Evolutionary conservation across 2,329 filamentous ascomycete species (phyloP).

Genomic region (Fonsecaea erecta): DNA sequence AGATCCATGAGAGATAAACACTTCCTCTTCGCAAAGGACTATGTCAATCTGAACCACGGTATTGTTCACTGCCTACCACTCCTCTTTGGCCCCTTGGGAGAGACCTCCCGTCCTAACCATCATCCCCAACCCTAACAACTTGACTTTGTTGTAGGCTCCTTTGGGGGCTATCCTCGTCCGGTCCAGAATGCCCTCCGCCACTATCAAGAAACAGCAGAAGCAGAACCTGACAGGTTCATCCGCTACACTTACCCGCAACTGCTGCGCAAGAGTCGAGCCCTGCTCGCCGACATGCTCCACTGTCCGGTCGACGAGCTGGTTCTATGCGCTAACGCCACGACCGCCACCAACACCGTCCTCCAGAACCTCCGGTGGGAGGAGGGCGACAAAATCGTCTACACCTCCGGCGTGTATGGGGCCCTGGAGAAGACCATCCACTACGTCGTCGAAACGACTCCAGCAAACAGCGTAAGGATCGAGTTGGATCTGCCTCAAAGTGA

Average conservation of each 20-base stretch:
- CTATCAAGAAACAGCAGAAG: constrained; percentile 70
- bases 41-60: constrained; percentile 78
- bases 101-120: neutral
- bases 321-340: constrained; percentile 77
- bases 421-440: constrained; percentile 77
- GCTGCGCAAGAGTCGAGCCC: constrained; percentile 66
- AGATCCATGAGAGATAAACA: constrained; percentile 59
- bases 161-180: constrained; percentile 70
- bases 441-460: constrained; percentile 66
- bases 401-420: constrained; percentile 75
- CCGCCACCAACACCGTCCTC: constrained; percentile 74
- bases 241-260: constrained; percentile 66
- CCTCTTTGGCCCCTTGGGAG: neutral
- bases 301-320: constrained; percentile 69
- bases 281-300: constrained; percentile 68
- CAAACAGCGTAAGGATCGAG: constrained; percentile 61
- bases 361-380: constrained; percentile 69
- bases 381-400: constrained; percentile 69
- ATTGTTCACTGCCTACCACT: constrained; percentile 19
- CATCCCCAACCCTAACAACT: neutral
- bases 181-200: constrained; percentile 65
- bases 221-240: constrained; percentile 74
- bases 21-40: constrained; percentile 68
- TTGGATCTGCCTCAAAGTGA: constrained; percentile 72
- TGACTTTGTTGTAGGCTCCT: constrained; percentile 64